Percentiles rank a stretch among this genome's conserved stretches.
Evolutionary conservation across 1,284 basidiomycete genomes (phyloP).

Genomic region (Fomes fomentarius): DNA sequence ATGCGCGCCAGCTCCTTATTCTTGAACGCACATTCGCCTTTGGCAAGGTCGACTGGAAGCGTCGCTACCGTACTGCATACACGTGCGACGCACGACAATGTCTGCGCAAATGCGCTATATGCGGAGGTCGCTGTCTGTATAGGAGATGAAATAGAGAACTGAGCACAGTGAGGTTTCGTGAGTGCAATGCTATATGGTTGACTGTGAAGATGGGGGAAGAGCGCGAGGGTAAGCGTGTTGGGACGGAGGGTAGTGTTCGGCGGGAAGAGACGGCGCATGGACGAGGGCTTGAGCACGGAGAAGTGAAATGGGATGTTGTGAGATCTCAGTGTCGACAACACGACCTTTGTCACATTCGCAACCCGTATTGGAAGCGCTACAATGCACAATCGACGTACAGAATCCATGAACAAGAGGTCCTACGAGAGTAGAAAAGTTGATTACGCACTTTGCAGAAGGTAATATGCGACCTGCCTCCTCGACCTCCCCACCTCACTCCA

Average conservation of each 20-base stretch:
- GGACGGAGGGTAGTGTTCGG: slow-evolving; percentile 46
- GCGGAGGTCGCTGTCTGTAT: slow-evolving; percentile 24
- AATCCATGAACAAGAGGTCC: too few relatives aligned
- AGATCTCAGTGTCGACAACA: slow-evolving; percentile 49
- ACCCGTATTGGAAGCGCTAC: slow-evolving; percentile 63
- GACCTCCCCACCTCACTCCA: slow-evolving; percentile 72
- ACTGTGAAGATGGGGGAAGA: slow-evolving; percentile 63
- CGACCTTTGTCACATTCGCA: slow-evolving; percentile 40
- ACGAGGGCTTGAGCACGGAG: slow-evolving; percentile 53
- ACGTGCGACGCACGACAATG: slow-evolving; percentile 18
- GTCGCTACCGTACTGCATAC: slow-evolving; percentile 31
- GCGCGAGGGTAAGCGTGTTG: slow-evolving; percentile 50
- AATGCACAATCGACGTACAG: too few relatives aligned
- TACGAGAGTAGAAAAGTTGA: too few relatives aligned
- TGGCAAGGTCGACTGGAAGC: slow-evolving; percentile 56
- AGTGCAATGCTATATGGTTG: slow-evolving; percentile 34
- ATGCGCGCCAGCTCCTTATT: slow-evolving; percentile 59
- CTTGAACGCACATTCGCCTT: slow-evolving; percentile 66
- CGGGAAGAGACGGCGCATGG: slow-evolving; percentile 54
- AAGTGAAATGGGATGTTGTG: slow-evolving; percentile 51
- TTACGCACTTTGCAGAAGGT: slow-evolving; percentile 72
- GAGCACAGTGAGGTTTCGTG: slow-evolving; percentile 13
- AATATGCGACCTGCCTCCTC: slow-evolving; percentile 48
- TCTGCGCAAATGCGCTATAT: slow-evolving; percentile 14
- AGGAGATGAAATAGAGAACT: slow-evolving; percentile 15